phyloP scores from a whole-genome alignment of 768 basidiomycete species.

The Phaffia tasmanica region DNA sequence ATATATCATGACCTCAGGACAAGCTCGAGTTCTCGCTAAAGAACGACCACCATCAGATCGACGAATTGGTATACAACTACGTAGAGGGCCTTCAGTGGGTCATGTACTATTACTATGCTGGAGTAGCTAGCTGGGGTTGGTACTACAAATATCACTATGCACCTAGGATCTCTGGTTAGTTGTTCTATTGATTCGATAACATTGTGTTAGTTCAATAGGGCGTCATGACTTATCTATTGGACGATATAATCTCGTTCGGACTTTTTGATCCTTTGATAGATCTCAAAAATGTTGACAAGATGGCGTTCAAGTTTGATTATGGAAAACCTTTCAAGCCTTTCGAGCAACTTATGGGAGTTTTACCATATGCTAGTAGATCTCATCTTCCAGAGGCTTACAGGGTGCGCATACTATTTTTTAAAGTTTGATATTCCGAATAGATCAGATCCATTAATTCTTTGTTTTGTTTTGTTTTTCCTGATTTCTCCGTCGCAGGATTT shows the following conservation, averaged over 20 bases:
- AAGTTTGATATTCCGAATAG: constrained; percentile 4
- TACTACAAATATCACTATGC: constrained; percentile 98
- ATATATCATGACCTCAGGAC: constrained; percentile 45
- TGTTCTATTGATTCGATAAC: constrained; percentile 4
- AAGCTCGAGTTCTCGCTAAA: constrained; percentile 70
- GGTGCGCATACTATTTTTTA: constrained; percentile 42
- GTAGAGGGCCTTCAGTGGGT: constrained; percentile 97
- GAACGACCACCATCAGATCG: constrained; percentile 53
- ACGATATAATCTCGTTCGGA: too few species aligned
- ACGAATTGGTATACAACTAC: constrained; percentile 60
- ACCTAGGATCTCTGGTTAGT: constrained; percentile 81
- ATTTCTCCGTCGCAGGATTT: constrained; percentile 51
- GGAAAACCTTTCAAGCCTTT: constrained; percentile 85
- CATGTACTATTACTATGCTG: constrained; percentile 96
- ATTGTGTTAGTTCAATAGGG: background rate
- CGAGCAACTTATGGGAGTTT: constrained; percentile 95
- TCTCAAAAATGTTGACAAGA: constrained; percentile 53
- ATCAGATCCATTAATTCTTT: background rate
- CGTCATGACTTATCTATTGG: background rate
- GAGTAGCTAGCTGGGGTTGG: constrained; percentile 97
- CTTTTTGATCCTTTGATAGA: constrained; percentile 41
- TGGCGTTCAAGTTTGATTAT: constrained; percentile 75
- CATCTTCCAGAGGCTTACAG: constrained; percentile 77
- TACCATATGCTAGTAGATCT: constrained; percentile 80
- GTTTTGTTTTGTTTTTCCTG: background rate